Base-by-base conservation (phyloP, 345 rosid genomes). In the Acer saccharum region DNA sequence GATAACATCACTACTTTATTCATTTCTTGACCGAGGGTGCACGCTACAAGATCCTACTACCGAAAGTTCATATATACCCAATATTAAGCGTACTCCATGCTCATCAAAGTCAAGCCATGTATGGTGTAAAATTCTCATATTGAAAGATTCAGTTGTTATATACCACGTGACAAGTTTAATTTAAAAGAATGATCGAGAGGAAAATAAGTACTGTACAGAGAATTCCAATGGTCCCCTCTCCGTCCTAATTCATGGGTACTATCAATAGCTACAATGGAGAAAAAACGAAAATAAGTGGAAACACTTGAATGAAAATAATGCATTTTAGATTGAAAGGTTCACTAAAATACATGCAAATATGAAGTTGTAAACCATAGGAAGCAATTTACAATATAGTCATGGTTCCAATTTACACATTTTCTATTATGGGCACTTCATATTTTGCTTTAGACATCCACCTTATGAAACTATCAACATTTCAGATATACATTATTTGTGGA, bases 361-460 rank as follows among this genome's bases (percentile, higher is more conserved):
- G 39, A 32, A 48, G 17, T 3, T 48, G 54, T 48, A 11, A 12
- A 48, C 16, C 54, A 48, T 2, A 48, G 14, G 4, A 48, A 48
- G 16, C 54, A 57, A 57, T 57, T 4, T n/a, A 57, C 62, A 57
- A 57, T 5, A 57, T n/a, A 20, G 20, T 18, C 23, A 57, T 5
- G n/a, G 13, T 18, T 65, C 7, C 65, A 62, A 61, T 68, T 67
- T 71, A 43, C 66, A 80, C 6, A 16, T 5, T 4, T 35, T 41
- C 68, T 32, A 14, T 14, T 6, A 35, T 35, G 39, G 58, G 10
- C 84, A 80, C 82, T 86, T 78, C 80, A 55, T 57, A 16, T 52
- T 81, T 81, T 78, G 84, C 73, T 83, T 75, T 32, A 57, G 43
- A 32, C 11, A 29, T 44, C 65, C 75, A 77, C 67, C 20, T 60